Evolutionary conservation across 2,329 filamentous ascomycete genomes (phyloP).

Genomic region (Aschersonia sp.): DNA sequence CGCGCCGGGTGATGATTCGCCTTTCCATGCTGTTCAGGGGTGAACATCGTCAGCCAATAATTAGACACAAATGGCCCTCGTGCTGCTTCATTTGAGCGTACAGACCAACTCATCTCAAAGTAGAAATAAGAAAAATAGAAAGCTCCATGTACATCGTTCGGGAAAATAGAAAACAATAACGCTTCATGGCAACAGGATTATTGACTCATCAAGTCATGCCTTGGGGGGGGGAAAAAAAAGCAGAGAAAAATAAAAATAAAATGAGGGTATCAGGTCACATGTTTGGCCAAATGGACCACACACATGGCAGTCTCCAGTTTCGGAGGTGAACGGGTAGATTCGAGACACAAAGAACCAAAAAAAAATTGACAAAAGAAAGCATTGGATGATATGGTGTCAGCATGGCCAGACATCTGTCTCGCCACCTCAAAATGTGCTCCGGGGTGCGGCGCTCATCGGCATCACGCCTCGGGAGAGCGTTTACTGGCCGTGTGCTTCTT

Average conservation of each 20-base stretch:
- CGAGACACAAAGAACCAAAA: neutral
- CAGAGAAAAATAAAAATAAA: neutral
- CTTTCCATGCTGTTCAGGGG: too few relatives aligned
- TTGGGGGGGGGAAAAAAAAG: neutral
- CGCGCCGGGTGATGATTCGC: too few relatives aligned
- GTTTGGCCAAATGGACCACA: neutral
- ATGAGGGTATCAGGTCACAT: neutral
- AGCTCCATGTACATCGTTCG: too few relatives aligned
- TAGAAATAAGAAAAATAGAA: too few relatives aligned
- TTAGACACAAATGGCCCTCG: too few relatives aligned
- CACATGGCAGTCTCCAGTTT: neutral
- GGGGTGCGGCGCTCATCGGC: neutral
- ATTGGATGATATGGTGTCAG: neutral
- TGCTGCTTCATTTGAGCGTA: too few relatives aligned
- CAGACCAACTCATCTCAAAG: too few relatives aligned
- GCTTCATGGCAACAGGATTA: neutral
- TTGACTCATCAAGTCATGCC: neutral
- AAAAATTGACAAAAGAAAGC: neutral
- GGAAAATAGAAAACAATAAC: too few relatives aligned
- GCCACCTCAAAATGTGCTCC: neutral
- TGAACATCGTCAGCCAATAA: too few relatives aligned
- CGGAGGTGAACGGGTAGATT: neutral
- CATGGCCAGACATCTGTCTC: neutral
- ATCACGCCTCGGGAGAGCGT: constrained; percentile 6
- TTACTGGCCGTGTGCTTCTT: constrained; percentile 16